Percentiles rank a stretch among this genome's conserved stretches.
Evolutionary conservation across 1,284 basidiomycete genomes (phyloP).

Genomic region (Moesziomyces antarcticus): DNA sequence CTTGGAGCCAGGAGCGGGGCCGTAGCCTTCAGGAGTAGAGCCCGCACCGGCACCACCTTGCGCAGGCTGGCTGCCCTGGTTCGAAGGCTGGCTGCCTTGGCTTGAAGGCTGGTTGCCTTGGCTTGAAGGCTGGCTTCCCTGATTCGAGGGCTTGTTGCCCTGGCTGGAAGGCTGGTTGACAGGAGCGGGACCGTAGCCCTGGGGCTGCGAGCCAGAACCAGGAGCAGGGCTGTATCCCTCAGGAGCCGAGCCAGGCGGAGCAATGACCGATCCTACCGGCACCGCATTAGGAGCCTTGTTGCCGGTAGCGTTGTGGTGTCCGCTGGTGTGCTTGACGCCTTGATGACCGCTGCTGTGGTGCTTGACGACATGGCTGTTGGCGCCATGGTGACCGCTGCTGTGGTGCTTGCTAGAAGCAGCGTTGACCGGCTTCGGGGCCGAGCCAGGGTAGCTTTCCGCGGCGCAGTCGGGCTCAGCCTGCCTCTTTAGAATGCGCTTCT

Average conservation of each 20-base stretch:
- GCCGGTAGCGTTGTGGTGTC: not conserved
- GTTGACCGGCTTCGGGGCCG: not conserved
- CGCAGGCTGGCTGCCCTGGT: not conserved
- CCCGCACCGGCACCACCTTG: not conserved
- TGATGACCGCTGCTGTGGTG: not conserved
- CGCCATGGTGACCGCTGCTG: conserved; percentile 3
- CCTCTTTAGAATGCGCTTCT: not conserved
- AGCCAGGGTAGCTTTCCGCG: too few species aligned
- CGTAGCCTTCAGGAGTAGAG: not conserved
- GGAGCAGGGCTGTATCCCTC: not conserved
- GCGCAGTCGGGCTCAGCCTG: too few species aligned
- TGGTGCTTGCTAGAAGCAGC: not conserved
- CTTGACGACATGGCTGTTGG: not conserved
- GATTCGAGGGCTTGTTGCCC: too few species aligned
- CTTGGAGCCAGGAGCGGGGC: not conserved
- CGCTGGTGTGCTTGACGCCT: too few species aligned
- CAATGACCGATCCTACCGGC: too few species aligned
- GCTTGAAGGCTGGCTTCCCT: too few species aligned
- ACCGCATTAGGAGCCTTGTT: not conserved
- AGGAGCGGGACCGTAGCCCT: too few species aligned
- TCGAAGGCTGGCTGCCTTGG: too few species aligned
- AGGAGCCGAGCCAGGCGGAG: not conserved
- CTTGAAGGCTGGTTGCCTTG: too few species aligned
- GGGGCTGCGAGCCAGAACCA: too few species aligned
- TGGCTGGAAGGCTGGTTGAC: too few species aligned